Base-by-base conservation (phyloP, 139 green algal genomes). In the Edaphochlamys debaryana region DNA sequence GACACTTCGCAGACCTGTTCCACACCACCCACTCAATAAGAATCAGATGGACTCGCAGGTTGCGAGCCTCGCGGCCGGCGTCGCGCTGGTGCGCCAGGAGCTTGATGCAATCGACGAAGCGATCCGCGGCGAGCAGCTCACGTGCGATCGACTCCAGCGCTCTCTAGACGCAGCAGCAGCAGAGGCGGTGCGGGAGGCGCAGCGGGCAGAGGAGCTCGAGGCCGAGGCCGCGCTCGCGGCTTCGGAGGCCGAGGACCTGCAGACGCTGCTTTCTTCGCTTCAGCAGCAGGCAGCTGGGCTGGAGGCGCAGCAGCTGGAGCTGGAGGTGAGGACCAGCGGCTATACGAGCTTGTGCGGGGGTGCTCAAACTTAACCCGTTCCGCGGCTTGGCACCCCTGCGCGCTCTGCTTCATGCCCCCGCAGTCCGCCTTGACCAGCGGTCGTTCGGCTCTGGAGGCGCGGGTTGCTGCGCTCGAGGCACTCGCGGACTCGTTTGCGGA, bases 61-160 rank as follows among this genome's bases (percentile, higher is more conserved):
- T n/a, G 67, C n/a, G 11, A 60, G 30, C 23, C 63, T 85, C 37
- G 75, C 67, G 2, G 41, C 56, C 6, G 79, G 60, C 56, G 79
- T 79, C 8, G 67, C 60, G 30, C 19, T 79, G 29, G 54, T 77
- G 30, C 54, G 69, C 1, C 42, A 30, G 8, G 69, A 72, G 40
- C 69, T 79, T 2, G 67, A 79, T 30, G 60, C 36, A 37, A 80
- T 83, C 36, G 64, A 85, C 70, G 73, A 75, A n/a, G 56, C 76
- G 29, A 80, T 78, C 56, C 54, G 84, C 23, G n/a, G 50, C 40
- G 67, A 72, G 63, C 76, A 72, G 30, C 27, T 79, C 4, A 32
- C 79, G 1, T 71, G n/a, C 3, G 20, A 62, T 0, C 8, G 11
- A 3, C 41, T 82, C 20, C 76, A 82, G 42, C 50, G 38, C 32